Base-by-base conservation (phyloP, 2,329 filamentous ascomycete genomes). In the Neonectria neomacrospora region DNA sequence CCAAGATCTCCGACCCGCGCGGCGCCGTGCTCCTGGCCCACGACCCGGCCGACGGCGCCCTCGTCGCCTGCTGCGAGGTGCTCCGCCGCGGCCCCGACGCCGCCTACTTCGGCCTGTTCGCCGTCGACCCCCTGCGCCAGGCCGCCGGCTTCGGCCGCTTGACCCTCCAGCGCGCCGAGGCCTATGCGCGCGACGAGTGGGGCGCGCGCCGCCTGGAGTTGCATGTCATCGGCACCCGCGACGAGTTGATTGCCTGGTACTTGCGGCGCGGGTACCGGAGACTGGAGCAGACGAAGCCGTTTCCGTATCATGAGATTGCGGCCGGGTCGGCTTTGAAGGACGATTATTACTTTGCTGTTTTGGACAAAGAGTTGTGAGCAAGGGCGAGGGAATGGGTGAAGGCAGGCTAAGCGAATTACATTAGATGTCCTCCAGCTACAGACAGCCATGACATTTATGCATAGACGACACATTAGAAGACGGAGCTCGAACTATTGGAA, bases 101-200 rank as follows among this genome's bases (percentile, higher is more conserved):
- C 37, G 78, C 76, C 18, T 81, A 83, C 71, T 83, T 85, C 54
- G 82, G 81, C 54, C 76, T 85, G 37, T 83, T 85, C 20, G 83
- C 83, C 42, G 82, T 85, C 0, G 78, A 81, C 39, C 80, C 80
- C 2, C 58, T 58, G 5, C 66, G 74, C 28, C 82, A 85, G 71
- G 78, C 77, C 5, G 79, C 79, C 14, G 83, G 83, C 0, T 69
- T 85, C 47, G 83, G 83, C 0, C 70, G 76, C 54, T 71, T 70
- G 56, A 78, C 84, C 16, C 74, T 85, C 16, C 73, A 68, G 1
- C 69, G 75, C 39, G 82, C 81, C 0, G 83, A 85, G 71, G 66
- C 63, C 11, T 77, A 78, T 64, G 79, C 77, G 0, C 71, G 67
- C 30, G 59, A 70, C 47, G 67, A 67, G 50, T 80, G 78, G 73